Evolutionary conservation across 345 rosid species (phyloP).

Genomic region (Syzygium aqueum): DNA sequence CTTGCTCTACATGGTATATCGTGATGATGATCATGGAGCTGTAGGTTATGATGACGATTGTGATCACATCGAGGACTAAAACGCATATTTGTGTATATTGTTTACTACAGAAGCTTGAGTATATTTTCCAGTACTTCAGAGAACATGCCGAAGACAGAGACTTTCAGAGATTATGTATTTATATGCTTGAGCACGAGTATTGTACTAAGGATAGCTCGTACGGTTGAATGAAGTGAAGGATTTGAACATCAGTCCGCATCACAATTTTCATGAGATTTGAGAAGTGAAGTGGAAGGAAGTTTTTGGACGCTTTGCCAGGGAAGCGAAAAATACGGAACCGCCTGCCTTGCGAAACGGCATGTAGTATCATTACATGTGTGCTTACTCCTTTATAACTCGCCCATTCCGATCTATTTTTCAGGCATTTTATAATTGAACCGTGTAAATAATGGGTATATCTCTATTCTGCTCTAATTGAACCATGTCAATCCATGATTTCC

Average conservation of each 20-base stretch:
- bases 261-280: background rate
- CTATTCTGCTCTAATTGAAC: background rate
- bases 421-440: background rate
- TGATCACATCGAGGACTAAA: background rate
- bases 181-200: background rate
- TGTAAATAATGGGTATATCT: background rate
- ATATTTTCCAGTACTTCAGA: background rate
- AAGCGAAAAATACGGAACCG: background rate
- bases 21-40: background rate
- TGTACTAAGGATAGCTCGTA: no score
- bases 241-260: background rate
- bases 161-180: no score
- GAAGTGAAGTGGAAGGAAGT: background rate
- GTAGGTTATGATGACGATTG: background rate
- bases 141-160: background rate
- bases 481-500: background rate
- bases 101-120: background rate
- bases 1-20: background rate
- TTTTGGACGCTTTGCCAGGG: background rate
- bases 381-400: background rate
- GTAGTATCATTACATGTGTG: background rate
- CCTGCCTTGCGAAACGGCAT: background rate
- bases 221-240: no score
- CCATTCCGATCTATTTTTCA: background rate
- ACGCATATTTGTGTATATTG: background rate